Base-by-base conservation (phyloP, 2,329 filamentous ascomycete genomes). In the Aureobasidium melanogenum region DNA sequence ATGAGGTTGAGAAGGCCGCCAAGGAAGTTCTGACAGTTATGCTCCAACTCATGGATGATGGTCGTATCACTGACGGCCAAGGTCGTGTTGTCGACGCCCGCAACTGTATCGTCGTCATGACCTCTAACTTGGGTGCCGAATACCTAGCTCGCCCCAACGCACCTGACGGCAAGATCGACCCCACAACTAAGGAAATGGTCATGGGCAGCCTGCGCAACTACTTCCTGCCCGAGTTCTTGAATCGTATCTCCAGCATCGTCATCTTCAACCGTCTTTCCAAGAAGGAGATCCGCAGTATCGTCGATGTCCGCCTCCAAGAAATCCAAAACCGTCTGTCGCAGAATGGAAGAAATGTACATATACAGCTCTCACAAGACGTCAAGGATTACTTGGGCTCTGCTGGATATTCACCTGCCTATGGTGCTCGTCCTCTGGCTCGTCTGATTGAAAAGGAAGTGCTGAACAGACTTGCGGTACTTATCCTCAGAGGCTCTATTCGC, bases 101-200 rank as follows among this genome's bases (percentile, higher is more conserved):
- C 77, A 99, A 99, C 82, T 97, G 93, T 73, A 97, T 99, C 67
- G 93, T 99, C 46, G 94, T 99, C 76, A 96, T 99, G 91, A 99
- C 94, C 0, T 97, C 91, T 70, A 99, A 99, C 79, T 76, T 99
- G 64, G 94, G 94, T 66, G 94, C 94, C 34, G 94, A 97, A 74
- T 96, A 87, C 74, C 87, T 99, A n/a, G 79, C 89, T 41, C 88
- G 91, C 24, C 88, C 89, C 17, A 86, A 87, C 60, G 84, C 83
- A 56, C 84, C 87, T 57, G 89, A 95, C 68, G 93, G 93, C 69
- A 86, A 81, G 71, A 94, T 99, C 67, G 94, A 99, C 68, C 81
- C 86, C 0, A 86, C 88, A 1, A 97, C 92, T 0, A 84, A 84
- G 64, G 92, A 97, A 72, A 80, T 97, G 64, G 93, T 99, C 70